Base-by-base conservation (phyloP, 129 eudicot genomes). In the Flaveria brownii region DNA sequence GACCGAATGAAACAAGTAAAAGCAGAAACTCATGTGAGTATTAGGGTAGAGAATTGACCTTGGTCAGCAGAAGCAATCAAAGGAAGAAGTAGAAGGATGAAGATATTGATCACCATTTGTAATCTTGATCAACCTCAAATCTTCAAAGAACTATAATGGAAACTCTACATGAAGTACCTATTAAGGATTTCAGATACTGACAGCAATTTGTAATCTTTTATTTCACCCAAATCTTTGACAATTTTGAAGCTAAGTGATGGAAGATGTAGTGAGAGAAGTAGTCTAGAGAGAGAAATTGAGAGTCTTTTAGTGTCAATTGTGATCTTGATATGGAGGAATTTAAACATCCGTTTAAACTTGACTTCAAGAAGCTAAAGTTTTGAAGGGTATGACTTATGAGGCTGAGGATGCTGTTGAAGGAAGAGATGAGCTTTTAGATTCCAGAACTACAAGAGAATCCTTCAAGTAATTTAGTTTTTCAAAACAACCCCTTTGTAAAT, bases 61-160 rank as follows among this genome's bases (percentile, higher is more conserved):
- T 72, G 83, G 78, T 79, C 83, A 51, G 78, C 78, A 23, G 78
- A 72, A 72, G 42, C 78, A 63, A 45, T 77, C 74, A 79, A 79
- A 64, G 72, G 74, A 72, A 79, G 66, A 79, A 71, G 72, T 1
- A 78, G 59, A 51, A 72, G 13, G 22, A 71, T 64, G 68, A 79
- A 72, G 73, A 72, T 51, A 28, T 22, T 41, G 25, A 64, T 55
- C 4, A 20, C 73, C 83, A 79, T 41, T 66, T 36, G 16, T 71
- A 57, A 70, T 45, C 51, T 78, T 78, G 71, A 70, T 51, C 56
- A 30, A 36, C 3, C 80, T 7, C 62, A 70, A 75, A 70, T 20
- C 71, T 78, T 71, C 77, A 78, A 11, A 78, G 8, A 70, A 46
- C 43, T 77, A 62, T 72, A n/a, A 23, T 46, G 47, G 71, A 61